Evolutionary conservation across 2,329 filamentous ascomycete species (phyloP), one percentile per base, ranked within the genome.

Genomic region (Cladosporium colombiae): DNA sequence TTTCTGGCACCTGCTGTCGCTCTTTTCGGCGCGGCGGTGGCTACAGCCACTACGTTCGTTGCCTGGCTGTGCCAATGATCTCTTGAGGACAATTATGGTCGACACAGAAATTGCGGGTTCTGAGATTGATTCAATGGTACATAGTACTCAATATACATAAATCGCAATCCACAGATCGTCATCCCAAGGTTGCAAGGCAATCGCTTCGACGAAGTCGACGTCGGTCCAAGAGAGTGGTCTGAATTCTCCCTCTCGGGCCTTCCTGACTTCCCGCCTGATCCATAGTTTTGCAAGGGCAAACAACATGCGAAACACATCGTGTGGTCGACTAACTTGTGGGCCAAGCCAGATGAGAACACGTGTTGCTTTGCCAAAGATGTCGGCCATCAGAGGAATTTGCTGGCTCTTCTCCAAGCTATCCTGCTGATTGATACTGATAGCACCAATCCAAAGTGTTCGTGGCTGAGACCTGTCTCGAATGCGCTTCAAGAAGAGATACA

Each of bases 1-100:
- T 31, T 61, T 16, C 49, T 66, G 2, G 61, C 46, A 23, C 62
- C 65, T 59, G 62, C 33, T 35, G 53, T 55, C 6, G 65, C 56
- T 10, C 11, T 11, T 33, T 3, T 46, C 2, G 62, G 62, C 1
- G 62, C 44, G 25, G 8, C 33, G 6, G 25, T 65, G 18, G 62
- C 62, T 33, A 65, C 52, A 14, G 21, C n/a, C n/a, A 33, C n/a
- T 16, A 21, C 25, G 2, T 65, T 33, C 13, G 40, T 50, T 5
- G 62, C 35, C 11, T 65, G 62, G 62, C 40, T 55, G 52, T 10
- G 16, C 14, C 16, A 55, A 33, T 57, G 33, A 57, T 56, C 52
- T 56, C 23, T 25, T 23, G 44, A 49, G 21, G 44, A 49, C 50
- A 25, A 53, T 8, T 25, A 29, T 53, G 50, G 5, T 53, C 6